These are phyloP conservation scores for Pelagomonas calceolata DNA, from an alignment of 108 stramenopile species.

Conservation along the genomic window DNA sequence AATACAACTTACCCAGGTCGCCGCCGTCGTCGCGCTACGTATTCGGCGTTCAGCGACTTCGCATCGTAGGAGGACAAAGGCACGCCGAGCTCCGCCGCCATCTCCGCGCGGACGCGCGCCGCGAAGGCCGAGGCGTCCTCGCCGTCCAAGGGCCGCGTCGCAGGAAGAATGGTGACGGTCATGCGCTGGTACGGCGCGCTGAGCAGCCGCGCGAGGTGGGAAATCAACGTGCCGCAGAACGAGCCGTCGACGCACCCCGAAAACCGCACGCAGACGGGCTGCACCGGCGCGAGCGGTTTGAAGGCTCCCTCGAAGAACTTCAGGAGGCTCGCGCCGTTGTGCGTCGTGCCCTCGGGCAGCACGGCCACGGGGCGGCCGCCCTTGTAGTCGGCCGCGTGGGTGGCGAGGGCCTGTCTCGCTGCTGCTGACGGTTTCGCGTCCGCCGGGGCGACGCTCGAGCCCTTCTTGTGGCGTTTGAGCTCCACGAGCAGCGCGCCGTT, in stretches of 20 bases:
- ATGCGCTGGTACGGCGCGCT: slow-evolving; percentile 1
- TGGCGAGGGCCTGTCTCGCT: too few relatives aligned
- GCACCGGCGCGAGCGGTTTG: slow-evolving; percentile 13
- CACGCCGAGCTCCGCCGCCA: slow-evolving; percentile 16
- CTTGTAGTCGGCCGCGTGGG: too few relatives aligned
- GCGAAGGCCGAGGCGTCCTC: slow-evolving; percentile 21
- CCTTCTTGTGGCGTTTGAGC: too few relatives aligned
- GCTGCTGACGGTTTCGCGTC: too few relatives aligned
- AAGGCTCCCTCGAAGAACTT: slow-evolving; percentile 17
- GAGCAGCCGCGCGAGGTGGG: background rate
- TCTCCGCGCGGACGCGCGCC: slow-evolving; percentile 11
- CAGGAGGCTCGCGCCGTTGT: slow-evolving; percentile 14
- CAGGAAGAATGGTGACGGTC: background rate
- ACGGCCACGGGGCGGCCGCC: slow-evolving; percentile 5
- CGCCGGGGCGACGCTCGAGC: too few relatives aligned
- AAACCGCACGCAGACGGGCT: slow-evolving; percentile 23
- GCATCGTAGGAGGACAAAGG: background rate
- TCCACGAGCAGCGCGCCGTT: too few relatives aligned
- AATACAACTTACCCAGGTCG: too few relatives aligned
- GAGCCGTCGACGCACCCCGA: slow-evolving; percentile 11
- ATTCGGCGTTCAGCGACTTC: too few relatives aligned
- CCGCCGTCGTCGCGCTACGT: too few relatives aligned
- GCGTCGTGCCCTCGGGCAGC: slow-evolving; percentile 25
- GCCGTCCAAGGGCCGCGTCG: slow-evolving; percentile 4
- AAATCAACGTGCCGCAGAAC: background rate